Percentiles rank a stretch among this genome's conserved stretches.
Conservation (phyloP, 2,329 filamentous ascomycete species). For the Trichoderma sp. region DNA sequence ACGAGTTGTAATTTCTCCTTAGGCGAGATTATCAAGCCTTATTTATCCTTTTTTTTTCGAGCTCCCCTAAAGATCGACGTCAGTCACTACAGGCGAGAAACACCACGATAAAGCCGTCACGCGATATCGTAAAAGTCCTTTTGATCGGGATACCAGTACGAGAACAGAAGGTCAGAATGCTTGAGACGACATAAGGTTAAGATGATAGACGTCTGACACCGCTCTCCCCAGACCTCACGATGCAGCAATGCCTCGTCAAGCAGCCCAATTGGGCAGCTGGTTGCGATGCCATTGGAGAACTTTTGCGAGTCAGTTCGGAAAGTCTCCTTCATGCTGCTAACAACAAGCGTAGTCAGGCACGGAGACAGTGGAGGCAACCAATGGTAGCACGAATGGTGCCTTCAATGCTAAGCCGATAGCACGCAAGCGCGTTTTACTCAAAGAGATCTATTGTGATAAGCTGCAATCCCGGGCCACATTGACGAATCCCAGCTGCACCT, state of each 20-base stretch:
- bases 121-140: neutral
- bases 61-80: constrained; percentile 7
- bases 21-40: constrained; percentile 14
- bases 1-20: constrained; percentile 2
- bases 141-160: constrained; percentile 4
- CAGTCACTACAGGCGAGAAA: neutral
- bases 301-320: constrained; percentile 23
- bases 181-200: constrained; percentile 1
- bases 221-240: neutral
- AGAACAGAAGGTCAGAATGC: constrained; percentile 9
- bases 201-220: constrained; percentile 7
- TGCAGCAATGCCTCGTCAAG: neutral
- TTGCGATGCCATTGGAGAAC: neutral
- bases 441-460: neutral
- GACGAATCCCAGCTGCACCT: neutral
- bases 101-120: neutral
- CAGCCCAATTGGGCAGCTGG: constrained; percentile 18
- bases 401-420: neutral
- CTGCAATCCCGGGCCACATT: neutral
- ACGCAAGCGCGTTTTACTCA: constrained; percentile 3
- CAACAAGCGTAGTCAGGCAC: constrained; percentile 5
- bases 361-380: constrained; percentile 20
- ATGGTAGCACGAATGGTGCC: constrained; percentile 8
- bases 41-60: neutral
- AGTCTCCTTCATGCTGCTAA: constrained; percentile 1